Base-by-base conservation (phyloP, 1,139 yeast species). In the Spencermartinsiella ligniputridi region DNA sequence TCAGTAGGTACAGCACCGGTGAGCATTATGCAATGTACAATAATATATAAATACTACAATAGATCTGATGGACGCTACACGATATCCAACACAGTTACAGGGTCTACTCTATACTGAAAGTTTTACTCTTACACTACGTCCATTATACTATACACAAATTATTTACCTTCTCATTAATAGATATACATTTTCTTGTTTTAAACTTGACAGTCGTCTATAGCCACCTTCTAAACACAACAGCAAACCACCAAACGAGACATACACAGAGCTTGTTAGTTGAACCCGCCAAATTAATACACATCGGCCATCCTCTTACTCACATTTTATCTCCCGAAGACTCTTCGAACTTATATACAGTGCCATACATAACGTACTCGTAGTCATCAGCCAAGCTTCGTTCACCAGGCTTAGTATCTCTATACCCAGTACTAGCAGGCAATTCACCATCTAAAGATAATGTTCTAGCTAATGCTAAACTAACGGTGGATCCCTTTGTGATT, bases 301-400 rank as follows among this genome's bases (percentile, higher is more conserved):
- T 11, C 25, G 11, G 9, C 9, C 9, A 22, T 22, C 25, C 11
- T 22, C 25, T 6, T 27, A 52, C 68, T 49, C 51, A 67, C 62
- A 73, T 70, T 53, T 71, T 70, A 60, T 80, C 83, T 51, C 79
- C 83, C 37, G 77, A 71, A 52, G 83, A 81, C 68, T 92, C 98
- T 64, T 92, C 97, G 62, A 94, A 92, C 66, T 92, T 89, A 74
- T 94, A 94, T 40, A 94, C 95, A 13, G 97, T 90, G 48, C 99
- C 99, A 66, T 90, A 83, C 97, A 92, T 92, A 56, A 92, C 97
- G 60, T 94, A 94, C 64, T 94, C 98, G 69, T 89, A 92, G 62
- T 92, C 97, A 63, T 92, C 97, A 49, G 97, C 96, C 61, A 92
- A 74, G 1, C 94, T 79, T 58, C 83, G 76, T 56, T 89, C 96